Base-by-base conservation (phyloP, 257 asterid genomes). In the Capsicum baccatum region DNA sequence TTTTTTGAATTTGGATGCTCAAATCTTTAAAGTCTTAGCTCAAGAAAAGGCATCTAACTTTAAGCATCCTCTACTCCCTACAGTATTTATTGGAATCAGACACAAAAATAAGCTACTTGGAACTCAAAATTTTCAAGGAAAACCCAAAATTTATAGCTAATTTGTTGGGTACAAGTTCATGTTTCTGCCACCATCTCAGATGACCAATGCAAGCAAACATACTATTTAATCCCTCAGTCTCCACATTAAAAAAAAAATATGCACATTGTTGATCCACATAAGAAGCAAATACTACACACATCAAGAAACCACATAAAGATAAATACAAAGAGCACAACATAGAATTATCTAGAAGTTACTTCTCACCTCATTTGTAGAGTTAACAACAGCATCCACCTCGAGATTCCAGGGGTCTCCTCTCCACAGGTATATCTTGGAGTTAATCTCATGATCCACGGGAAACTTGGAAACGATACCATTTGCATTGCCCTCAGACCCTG, bases 401-500 rank as follows among this genome's bases (percentile, higher is more conserved):
- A 95, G 97, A 92, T 94, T 91, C 99, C 99, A 95, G 10, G 97
- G 98, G 85, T 92, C 88, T 84, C 99, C 99, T 89, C 97, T 93
- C 99, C 99, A 95, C 83, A 94, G 93, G 90, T 94, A 94, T 84
- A 95, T 93, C 92, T 91, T 92, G 1, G 95, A 92, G 90, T 93
- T 94, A 69, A 94, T 88, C 57, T 94, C 98, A 62, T 84, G 94
- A 88, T 94, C 97, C 79, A 94, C 81, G 4, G 98, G 98, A 87
- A 95, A 95, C 91, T 91, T 90, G 78, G 99, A 93, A 35, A 92
- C 85, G 84, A 85, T 80, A 26, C 97, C 94, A 87, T 92, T 90
- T 76, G 93, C 95, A 84, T 90, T 86, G 66, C 85, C 89, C 84
- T 92, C 98, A 78, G 92, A 93, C 78, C 89, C 96, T 14, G 98